Evolutionary conservation across 768 basidiomycete species (phyloP).

Genomic region (Termitomyces sp.): DNA sequence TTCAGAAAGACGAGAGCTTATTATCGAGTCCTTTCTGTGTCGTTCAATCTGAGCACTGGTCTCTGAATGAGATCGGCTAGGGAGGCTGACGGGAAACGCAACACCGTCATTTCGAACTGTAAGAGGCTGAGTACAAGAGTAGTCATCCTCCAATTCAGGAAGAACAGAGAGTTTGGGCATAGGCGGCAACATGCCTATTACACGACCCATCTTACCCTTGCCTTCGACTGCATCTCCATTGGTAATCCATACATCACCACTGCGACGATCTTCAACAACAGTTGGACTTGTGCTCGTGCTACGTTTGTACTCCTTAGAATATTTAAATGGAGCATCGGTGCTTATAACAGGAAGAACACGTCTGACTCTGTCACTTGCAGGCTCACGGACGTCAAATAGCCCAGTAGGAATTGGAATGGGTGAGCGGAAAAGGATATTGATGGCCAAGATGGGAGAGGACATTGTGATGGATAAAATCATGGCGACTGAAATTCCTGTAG

Average conservation of each 20-base stretch:
- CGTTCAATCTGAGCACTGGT: slow-evolving; percentile 53
- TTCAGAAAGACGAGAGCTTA: slow-evolving; percentile 48
- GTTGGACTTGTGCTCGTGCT: slow-evolving; percentile 59
- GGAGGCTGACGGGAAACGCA: slow-evolving; percentile 35
- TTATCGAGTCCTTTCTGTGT: slow-evolving; percentile 44
- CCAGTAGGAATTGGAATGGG: slow-evolving; percentile 64
- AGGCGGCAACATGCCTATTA: slow-evolving; percentile 56
- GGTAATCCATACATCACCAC: slow-evolving; percentile 69
- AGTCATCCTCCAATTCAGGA: slow-evolving; percentile 45
- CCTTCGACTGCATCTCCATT: slow-evolving; percentile 71
- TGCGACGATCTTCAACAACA: slow-evolving; percentile 64
- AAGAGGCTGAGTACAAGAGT: slow-evolving; percentile 49
- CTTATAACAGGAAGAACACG: slow-evolving; percentile 39
- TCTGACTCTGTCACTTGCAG: slow-evolving; percentile 30
- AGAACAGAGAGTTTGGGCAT: slow-evolving; percentile 65
- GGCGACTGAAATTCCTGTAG: slow-evolving; percentile 38
- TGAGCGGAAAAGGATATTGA: slow-evolving; percentile 54
- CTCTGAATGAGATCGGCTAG: slow-evolving; percentile 50
- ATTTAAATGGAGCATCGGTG: slow-evolving; percentile 33
- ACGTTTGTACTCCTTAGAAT: slow-evolving; percentile 55
- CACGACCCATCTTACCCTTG: slow-evolving; percentile 54
- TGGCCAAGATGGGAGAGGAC: slow-evolving; percentile 60
- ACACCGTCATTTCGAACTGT: slow-evolving; percentile 51
- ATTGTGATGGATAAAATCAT: slow-evolving; percentile 60
- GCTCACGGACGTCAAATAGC: slow-evolving; percentile 49